These are phyloP conservation scores for Peronospora destructor DNA, from an alignment of 352 stramenopile species.

Conservation along the genomic window DNA sequence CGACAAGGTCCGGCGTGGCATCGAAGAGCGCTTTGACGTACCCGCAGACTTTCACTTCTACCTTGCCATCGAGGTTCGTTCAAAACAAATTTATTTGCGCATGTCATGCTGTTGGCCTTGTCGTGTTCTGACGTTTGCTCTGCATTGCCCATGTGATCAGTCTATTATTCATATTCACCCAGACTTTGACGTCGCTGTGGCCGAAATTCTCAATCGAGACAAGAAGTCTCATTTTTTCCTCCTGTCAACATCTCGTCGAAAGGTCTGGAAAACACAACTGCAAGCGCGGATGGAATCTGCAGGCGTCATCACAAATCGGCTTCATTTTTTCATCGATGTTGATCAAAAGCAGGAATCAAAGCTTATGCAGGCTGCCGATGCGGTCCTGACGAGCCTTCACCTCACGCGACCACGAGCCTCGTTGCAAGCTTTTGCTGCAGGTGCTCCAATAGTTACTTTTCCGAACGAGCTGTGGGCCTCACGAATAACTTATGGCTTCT, in stretches of 20 bases:
- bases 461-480: constrained; percentile 52
- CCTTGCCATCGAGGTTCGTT: constrained; percentile 51
- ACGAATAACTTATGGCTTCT: constrained; percentile 56
- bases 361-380: constrained; percentile 46
- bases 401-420: constrained; percentile 40
- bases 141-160: constrained; percentile 21
- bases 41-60: constrained; percentile 53
- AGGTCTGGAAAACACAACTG: constrained; percentile 47
- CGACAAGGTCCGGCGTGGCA: constrained; percentile 36
- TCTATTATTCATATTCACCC: constrained; percentile 68
- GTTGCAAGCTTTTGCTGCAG: constrained; percentile 52
- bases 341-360: constrained; percentile 47
- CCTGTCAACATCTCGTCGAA: constrained; percentile 42
- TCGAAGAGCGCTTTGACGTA: constrained; percentile 56
- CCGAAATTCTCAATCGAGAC: constrained; percentile 41
- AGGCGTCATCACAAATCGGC: constrained; percentile 19
- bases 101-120: not conserved
- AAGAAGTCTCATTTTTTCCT: constrained; percentile 54
- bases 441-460: constrained; percentile 59
- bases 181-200: constrained; percentile 55
- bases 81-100: not conserved
- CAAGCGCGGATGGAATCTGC: constrained; percentile 35
- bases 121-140: not conserved
- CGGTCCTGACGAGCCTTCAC: constrained; percentile 53
- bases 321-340: constrained; percentile 59